Percentiles rank a stretch among this genome's conserved stretches.
Conservation (phyloP, 768 basidiomycete species). For the Termitomyces sp. region DNA sequence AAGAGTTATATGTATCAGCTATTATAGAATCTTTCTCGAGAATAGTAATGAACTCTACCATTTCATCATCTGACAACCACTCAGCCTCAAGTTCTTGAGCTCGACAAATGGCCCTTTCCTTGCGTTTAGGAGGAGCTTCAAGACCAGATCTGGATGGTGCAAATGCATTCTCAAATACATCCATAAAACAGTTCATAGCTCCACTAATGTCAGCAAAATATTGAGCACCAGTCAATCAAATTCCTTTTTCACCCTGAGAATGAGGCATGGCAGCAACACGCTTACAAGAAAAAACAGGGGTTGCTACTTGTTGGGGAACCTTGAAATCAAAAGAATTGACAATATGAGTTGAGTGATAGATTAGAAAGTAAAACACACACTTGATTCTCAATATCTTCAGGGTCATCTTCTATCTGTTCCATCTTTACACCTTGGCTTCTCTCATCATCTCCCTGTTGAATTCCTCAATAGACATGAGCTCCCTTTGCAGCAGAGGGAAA, state of each 20-base stretch:
- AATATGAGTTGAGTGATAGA: too few species aligned
- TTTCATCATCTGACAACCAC: conserved; percentile 1
- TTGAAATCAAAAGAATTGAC: too few species aligned
- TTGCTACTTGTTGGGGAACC: too few species aligned
- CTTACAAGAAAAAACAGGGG: not conserved
- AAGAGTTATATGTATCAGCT: not conserved
- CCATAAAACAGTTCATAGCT: not conserved
- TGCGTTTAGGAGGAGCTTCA: not conserved
- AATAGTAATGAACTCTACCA: not conserved
- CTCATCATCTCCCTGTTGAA: too few species aligned
- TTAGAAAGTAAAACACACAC: too few species aligned
- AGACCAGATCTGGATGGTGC: not conserved
- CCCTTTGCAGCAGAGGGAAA: not conserved
- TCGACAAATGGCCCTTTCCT: not conserved
- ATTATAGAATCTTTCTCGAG: not conserved
- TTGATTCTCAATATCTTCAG: too few species aligned
- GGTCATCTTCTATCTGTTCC: too few species aligned
- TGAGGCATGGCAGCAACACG: not conserved
- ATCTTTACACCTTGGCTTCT: too few species aligned
- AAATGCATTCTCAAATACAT: not conserved
- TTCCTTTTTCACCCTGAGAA: not conserved
- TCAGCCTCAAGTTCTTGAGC: conserved; percentile 1
- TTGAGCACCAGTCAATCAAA: not conserved
- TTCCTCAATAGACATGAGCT: not conserved
- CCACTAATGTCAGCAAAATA: not conserved